Evolutionary conservation across 139 green algal genomes (phyloP), one percentile per base, ranked within the genome.

Genomic region (Asterochloris erici): DNA sequence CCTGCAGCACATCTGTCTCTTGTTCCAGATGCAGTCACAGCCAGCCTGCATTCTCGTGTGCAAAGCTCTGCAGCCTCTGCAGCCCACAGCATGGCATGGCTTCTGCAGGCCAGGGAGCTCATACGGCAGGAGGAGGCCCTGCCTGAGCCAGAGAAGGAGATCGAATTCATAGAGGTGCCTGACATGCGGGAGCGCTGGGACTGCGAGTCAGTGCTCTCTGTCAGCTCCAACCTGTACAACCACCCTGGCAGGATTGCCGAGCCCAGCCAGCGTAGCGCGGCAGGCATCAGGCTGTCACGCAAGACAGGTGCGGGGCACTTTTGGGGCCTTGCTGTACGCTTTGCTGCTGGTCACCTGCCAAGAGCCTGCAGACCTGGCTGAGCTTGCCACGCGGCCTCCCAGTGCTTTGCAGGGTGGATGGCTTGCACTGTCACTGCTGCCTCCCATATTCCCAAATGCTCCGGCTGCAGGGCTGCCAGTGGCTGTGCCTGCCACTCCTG

Each of bases 131-230:
- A 71, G 66, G 66, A 71, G 66, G 21, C 66, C 17, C 26, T 68
- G 27, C 29, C 74, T 23, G 14, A 63, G 74, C 26, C 74, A 79
- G 74, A 68, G 21, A 6, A 6, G 4, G 38, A 54, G 38, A 54
- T 54, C 6, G 38, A 54, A 6, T 54, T 54, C 38, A 54, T 54
- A 54, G 38, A 54, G 38, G 38, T 54, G 38, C 38, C 38, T 2
- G 38, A 54, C 38, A 54, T 54, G 38, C 38, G 38, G n/a, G 62
- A 74, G 62, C 78, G 83, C 12, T 98, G 95, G 96, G 96, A 98
- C 89, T 97, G 93, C 83, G 96, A 98, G 85, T 93, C 86, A 14
- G 87, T 98, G 23, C 87, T 97, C 60, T 95, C 89, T 10, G 84
- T 95, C 70, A 85, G 89, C 6, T 94, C 90, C 60, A 98, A 95